Base-by-base conservation (phyloP, 2,329 filamentous ascomycete species). In the Pyrenophora graminea region DNA sequence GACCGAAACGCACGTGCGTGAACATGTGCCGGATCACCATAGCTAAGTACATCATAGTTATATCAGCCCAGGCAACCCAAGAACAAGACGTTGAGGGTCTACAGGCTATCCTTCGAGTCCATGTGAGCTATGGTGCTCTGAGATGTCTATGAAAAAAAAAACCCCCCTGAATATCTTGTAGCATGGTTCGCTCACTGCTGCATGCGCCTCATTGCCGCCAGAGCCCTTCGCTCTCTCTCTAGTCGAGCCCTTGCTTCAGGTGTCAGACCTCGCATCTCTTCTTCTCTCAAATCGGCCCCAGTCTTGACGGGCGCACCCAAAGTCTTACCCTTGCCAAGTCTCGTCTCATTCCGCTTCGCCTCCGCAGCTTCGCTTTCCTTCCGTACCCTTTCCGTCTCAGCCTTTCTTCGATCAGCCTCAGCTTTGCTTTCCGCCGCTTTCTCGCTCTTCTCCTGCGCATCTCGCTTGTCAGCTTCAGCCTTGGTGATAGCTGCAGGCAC, bases 181-280 rank as follows among this genome's bases (percentile, higher is more conserved):
- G 25, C 6, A 10, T 10, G 25, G 25, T 9, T 12, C 19, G 19
- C 18, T 51, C 43, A 51, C 25, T 32, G 32, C 42, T 68, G 61
- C 56, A 72, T 62, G 65, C 82, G 81, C 74, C 82, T 85, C 53
- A 97, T 81, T 68, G 92, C 93, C 7, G 94, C 94, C 64, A 93
- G 85, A 3, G 94, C 94, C 67, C 93, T 87, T 63, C 91, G 81
- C 76, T 99, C 94, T 62, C 94, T 80, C 72, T 97, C 94, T 46
- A 97, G 74, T 69, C 83, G 85, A 82, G 86, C 84, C 70, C 86
- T 84, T 84, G 94, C 92, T 76, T 97, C 93, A 0, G 90, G 86
- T 36, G 90, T 95, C 77, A 97, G 79, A 0, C 93, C 92, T 57
- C 90, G 84, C 41, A 83, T 82, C 72, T 97, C 91, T 67, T 95